Base-by-base conservation (phyloP, 768 basidiomycete species). In the Tremella fuciformis region DNA sequence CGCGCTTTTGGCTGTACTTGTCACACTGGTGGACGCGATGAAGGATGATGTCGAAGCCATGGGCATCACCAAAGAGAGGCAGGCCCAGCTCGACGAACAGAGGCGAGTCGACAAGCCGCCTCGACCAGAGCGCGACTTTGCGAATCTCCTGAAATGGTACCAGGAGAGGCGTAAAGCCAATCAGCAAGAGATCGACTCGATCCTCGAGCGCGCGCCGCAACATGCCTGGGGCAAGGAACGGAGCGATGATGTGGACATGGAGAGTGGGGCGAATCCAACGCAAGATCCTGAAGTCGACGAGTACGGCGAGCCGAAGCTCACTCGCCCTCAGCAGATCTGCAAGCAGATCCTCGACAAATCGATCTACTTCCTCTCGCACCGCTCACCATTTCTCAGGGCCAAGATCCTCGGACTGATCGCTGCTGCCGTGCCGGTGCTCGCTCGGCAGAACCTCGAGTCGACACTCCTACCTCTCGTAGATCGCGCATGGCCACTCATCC, bases 401-500 rank as follows among this genome's bases (percentile, higher is more conserved):
- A 84, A 86, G 18, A 89, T 98, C 47, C 81, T 98, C 50, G 78
- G 81, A 1, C 81, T 99, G 13, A 79, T 99, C 40, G 79, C 83
- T 13, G 83, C 85, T 1, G 85, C 92, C 1, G 84, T 89, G 2
- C 83, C 87, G 0, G 85, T 92, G 6, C 71, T 81, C 16, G 67
- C 70, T n/a, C 59, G 41, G 9, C 63, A 63, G 39, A 65, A 73
- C 82, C 67, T 77, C 0, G 86, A 86, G 67, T 83, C 85, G 13
- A 84, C 87, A 15, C 82, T 97, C 16, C 82, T 98, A 40, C 88
- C 91, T 1, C 82, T 88, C 3, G 83, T 97, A 37, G 89, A 98
- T 76, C 82, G 83, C 19, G 87, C 89, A 1, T 99, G 96, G 96
- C 90, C 91, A n/a, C 89, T 87, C 75, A 84, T 99, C 65, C 78